Conservation (phyloP, 352 stramenopile species). For the Phytophthora tentaculata region DNA sequence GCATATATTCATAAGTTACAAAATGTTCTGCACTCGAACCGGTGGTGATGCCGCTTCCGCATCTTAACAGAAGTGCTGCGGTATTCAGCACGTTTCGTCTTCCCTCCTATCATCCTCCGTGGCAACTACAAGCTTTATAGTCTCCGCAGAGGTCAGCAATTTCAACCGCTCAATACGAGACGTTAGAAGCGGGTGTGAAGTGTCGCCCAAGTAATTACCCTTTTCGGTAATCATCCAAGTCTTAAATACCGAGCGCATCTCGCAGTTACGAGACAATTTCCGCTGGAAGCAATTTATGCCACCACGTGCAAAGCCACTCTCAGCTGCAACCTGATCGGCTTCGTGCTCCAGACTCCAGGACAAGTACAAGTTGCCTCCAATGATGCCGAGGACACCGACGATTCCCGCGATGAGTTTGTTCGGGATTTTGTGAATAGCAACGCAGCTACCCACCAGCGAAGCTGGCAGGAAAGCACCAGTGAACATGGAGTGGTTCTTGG, state of each 20-base stretch:
- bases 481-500: slow-evolving; percentile 79
- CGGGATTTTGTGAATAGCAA: slow-evolving; percentile 67
- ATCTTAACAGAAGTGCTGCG: not conserved
- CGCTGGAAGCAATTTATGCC: slow-evolving; percentile 83
- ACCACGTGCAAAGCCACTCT: slow-evolving; percentile 66
- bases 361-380: slow-evolving; percentile 66
- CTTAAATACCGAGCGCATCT: slow-evolving; percentile 62
- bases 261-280: slow-evolving; percentile 76
- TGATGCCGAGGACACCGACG: slow-evolving; percentile 49
- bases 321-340: slow-evolving; percentile 74
- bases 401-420: slow-evolving; percentile 75
- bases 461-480: slow-evolving; percentile 64
- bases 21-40: slow-evolving; percentile 11
- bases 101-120: slow-evolving; percentile 19
- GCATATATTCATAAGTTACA: slow-evolving; percentile 24
- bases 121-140: slow-evolving; percentile 15
- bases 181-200: slow-evolving; percentile 75
- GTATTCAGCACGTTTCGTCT: slow-evolving; percentile 10
- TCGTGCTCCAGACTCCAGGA: slow-evolving; percentile 86
- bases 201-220: slow-evolving; percentile 86
- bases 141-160: slow-evolving; percentile 41
- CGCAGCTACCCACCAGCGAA: slow-evolving; percentile 63
- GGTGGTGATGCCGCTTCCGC: slow-evolving; percentile 2
- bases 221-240: slow-evolving; percentile 77
- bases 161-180: slow-evolving; percentile 74